These are phyloP conservation scores for Psilocybe cyanescens DNA, from an alignment of 768 basidiomycete genomes.

Conservation along the genomic window DNA sequence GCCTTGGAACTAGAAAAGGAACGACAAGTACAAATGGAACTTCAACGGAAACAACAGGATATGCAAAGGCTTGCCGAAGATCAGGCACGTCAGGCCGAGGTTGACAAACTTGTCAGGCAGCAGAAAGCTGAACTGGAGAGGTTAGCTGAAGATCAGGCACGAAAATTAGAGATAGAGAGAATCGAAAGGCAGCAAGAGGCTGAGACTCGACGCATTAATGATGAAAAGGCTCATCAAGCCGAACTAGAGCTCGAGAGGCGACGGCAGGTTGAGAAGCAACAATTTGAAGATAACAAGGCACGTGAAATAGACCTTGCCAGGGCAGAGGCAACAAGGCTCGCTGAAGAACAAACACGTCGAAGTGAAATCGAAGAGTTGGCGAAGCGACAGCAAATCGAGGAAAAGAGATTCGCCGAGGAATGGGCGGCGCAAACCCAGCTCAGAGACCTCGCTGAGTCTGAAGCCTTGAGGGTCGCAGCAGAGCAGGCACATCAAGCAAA, in stretches of 20 bases:
- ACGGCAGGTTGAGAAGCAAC: not conserved
- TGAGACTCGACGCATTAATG: not conserved
- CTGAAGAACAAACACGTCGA: conserved; percentile 7
- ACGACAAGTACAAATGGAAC: conserved; percentile 26
- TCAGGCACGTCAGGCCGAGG: conserved; percentile 25
- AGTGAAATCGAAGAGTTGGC: not conserved
- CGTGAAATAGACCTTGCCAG: not conserved
- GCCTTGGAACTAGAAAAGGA: conserved; percentile 24
- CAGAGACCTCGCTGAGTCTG: not conserved
- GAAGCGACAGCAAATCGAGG: conserved; percentile 8
- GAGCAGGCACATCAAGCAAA: not conserved
- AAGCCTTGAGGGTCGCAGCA: not conserved
- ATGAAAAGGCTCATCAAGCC: not conserved
- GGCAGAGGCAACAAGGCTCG: conserved; percentile 6
- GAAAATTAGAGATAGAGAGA: not conserved
- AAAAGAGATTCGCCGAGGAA: not conserved
- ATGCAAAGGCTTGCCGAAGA: conserved; percentile 26
- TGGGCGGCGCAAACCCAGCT: not conserved
- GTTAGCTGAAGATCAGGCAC: not conserved
- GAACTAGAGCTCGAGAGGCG: not conserved
- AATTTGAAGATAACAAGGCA: not conserved
- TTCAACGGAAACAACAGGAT: conserved; percentile 26
- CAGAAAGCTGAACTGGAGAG: conserved; percentile 5
- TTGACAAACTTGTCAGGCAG: conserved; percentile 12
- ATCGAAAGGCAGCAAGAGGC: not conserved